Base-by-base conservation (phyloP, 228 moss, liverwort and hornwort genomes). In the Sphagnum fallax region DNA sequence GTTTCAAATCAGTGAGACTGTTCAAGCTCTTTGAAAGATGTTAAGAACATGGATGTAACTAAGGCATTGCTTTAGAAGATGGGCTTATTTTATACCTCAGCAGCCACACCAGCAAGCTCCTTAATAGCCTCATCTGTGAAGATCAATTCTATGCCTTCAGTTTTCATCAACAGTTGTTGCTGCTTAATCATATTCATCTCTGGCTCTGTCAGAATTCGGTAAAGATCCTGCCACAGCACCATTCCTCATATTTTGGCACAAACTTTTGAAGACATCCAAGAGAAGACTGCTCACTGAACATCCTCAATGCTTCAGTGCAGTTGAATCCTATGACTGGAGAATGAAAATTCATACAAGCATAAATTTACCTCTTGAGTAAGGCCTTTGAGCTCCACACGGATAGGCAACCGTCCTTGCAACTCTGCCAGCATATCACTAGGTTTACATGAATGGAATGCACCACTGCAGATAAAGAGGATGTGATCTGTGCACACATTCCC, bases 371-470 rank as follows among this genome's bases (percentile, higher is more conserved):
- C 84, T 70, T 86, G 91, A 16, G 90, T 83, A 64, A 94, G 87
- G 79, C 84, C 94, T 77, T 91, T 94, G 14, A 94, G 81, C 77
- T 94, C 91, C 64, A 91, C 91, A 32, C 90, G 94, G 55, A 91
- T 91, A 52, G 94, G 91, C 60, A 94, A 76, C 67, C 91, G 88
- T 62, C 91, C 90, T 83, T 94, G 94, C 80, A 94, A 80, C 72
- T 94, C 90, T 61, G 91, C 90, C 47, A 95, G 86, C 94, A 95
- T 95, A 75, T 95, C 90, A 78, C 94, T 95, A 64, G 94, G 94
- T 73, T 95, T 91, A 79, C 91, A 95, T 32, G 91, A 86, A 79
- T 91, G 94, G 62, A 95, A 95, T 5, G 90, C 94, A 59, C 91
- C 91, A 74, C 91, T 95, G 78, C 94, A 95, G 78, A 95, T 95